Conservation (phyloP, 805 yeast genomes). For the Deakozyma indianensis region DNA sequence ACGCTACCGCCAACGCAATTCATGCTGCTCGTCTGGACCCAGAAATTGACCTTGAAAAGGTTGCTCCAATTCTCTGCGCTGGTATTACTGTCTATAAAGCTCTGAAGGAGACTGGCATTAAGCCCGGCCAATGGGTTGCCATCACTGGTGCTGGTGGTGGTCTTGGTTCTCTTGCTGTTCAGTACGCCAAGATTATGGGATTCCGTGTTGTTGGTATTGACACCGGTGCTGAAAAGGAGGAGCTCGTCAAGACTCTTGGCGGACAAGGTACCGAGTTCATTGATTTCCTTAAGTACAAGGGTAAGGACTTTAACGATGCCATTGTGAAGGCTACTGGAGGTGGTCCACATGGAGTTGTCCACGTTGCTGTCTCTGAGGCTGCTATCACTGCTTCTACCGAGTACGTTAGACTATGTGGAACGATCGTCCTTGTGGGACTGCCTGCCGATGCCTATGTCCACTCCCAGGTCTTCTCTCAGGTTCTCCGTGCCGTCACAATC, state of each 20-base stretch:
- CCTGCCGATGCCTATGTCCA: constrained; percentile 45
- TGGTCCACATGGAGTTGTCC: constrained; percentile 58
- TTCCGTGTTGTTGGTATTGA: constrained; percentile 56
- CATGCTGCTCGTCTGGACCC: constrained; percentile 47
- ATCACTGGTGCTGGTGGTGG: constrained; percentile 78
- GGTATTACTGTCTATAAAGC: constrained; percentile 61
- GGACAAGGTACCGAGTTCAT: constrained; percentile 40
- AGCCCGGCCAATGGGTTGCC: constrained; percentile 61
- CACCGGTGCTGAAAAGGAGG: constrained; percentile 57
- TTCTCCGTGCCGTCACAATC: constrained; percentile 39
- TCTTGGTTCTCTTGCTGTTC: constrained; percentile 61
- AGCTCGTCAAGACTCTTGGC: constrained; percentile 38
- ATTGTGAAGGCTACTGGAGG: constrained; percentile 36
- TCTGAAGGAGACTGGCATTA: constrained; percentile 39
- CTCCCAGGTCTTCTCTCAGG: constrained; percentile 53
- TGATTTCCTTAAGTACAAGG: constrained; percentile 39
- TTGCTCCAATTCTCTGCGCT: constrained; percentile 53
- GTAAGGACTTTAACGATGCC: constrained; percentile 27
- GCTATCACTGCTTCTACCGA: constrained; percentile 40
- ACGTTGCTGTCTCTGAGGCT: constrained; percentile 42
- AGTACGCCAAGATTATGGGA: constrained; percentile 68
- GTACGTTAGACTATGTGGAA: constrained; percentile 37
- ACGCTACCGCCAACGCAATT: constrained; percentile 50
- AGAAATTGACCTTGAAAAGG: constrained; percentile 39
- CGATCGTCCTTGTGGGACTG: constrained; percentile 46